Base-by-base conservation (phyloP, 345 rosid species). In the Heritiera littoralis region DNA sequence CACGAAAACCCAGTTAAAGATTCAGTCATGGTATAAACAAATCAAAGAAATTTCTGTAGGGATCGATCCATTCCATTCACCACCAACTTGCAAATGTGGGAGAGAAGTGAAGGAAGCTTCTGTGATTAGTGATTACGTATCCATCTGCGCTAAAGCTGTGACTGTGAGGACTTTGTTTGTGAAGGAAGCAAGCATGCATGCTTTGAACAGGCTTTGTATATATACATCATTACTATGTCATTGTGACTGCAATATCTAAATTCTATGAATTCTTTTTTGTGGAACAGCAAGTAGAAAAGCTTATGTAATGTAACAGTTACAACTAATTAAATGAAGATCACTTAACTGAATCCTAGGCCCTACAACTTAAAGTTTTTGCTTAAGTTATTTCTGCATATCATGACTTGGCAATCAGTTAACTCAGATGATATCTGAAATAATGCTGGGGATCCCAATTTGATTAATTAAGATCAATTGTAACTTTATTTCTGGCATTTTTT, bases 161-260 rank as follows among this genome's bases (percentile, higher is more conserved):
- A 61, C 8, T 58, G n/a, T 0, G 17, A 28, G 74, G 40, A 15
- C 30, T 43, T 74, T 74, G 67, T 9, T 74, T 58, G 52, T 74
- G 77, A 60, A 41, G 40, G 51, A 74, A 74, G 77, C 41, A 74
- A 74, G 55, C 67, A 5, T 35, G 38, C 38, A 56, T 58, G 77
- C 76, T 51, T 40, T 52, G 76, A 32, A 35, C 10, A 71, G 46
- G 9, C 45, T 12, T 7, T 23, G 12, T 15, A 11, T n/a, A 18
- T 56, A 15, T 56, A 30, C 45, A 10, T 28, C 2, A 23, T 5
- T 13, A 6, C 11, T 46, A 41, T 41, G 28, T 4, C 58, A 45
- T 30, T 30, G 38, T 54, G 43, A 38, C 65, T 10, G 6, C 65
- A 68, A 80, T 78, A 8, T 58, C 35, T 17, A 13, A n/a, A 38